A percentile compares a stretch with the other conserved stretches of the same genome.
phyloP scores from a whole-genome alignment of 106 monocot genomes.

The Acorus calamus region DNA sequence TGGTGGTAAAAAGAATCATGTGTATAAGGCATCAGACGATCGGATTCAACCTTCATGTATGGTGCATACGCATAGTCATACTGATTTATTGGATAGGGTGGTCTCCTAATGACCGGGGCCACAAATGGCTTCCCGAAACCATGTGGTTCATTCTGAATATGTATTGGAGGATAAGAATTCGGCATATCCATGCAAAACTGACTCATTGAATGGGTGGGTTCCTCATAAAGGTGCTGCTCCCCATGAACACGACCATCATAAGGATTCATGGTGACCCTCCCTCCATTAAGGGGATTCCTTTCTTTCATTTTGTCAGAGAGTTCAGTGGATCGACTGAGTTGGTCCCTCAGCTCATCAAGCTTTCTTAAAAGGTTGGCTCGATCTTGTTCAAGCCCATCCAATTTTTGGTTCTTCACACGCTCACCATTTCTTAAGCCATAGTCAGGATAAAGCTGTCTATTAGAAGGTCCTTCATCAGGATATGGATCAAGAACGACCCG shows the following conservation, averaged over 20 bases:
- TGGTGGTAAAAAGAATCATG: conserved; percentile 60
- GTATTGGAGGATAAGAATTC: conserved; percentile 27
- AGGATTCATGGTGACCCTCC: conserved; percentile 9
- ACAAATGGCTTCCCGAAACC: conserved; percentile 36
- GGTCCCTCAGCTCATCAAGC: conserved; percentile 86
- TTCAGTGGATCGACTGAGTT: conserved; percentile 62
- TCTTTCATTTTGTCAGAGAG: conserved; percentile 30
- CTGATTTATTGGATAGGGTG: conserved; percentile 28
- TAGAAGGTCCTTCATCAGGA: conserved; percentile 46
- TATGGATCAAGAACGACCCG: conserved; percentile 17
- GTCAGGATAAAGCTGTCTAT: conserved; percentile 14
- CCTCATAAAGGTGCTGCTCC: conserved; percentile 14
- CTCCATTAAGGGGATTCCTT: conserved; percentile 12
- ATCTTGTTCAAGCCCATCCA: conserved; percentile 44
- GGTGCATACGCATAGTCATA: conserved; percentile 17
- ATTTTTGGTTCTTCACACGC: conserved; percentile 9
- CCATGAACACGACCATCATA: conserved; percentile 14
- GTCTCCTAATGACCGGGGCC: conserved; percentile 13
- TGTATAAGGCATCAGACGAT: conserved; percentile 49
- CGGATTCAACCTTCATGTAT: conserved; percentile 22
- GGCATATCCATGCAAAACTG: conserved; percentile 21
- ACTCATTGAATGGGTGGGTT: conserved; percentile 17
- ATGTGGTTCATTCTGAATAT: conserved; percentile 29
- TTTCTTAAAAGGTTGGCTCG: conserved; percentile 57
- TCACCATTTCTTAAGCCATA: neutral